These are phyloP conservation scores for Lentithecium fluviatile DNA, from an alignment of 495 filamentous ascomycete genomes.

Conservation along the genomic window DNA sequence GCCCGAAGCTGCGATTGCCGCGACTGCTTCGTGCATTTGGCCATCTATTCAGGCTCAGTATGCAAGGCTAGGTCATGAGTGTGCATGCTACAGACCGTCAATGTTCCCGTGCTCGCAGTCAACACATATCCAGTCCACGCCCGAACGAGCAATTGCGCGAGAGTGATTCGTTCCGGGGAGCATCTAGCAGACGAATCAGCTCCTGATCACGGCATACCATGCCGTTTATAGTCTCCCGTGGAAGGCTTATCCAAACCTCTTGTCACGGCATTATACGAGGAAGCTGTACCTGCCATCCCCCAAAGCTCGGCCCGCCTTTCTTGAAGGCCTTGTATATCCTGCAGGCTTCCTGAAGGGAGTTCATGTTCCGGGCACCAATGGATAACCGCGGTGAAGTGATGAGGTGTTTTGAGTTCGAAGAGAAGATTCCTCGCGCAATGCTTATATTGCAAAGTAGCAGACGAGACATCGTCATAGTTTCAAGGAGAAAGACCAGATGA, in stretches of 20 bases:
- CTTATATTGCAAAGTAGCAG: slow-evolving; percentile 9
- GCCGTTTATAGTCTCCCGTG: no score
- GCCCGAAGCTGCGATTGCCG: slow-evolving; percentile 46
- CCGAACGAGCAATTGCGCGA: slow-evolving; percentile 63
- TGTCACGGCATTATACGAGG: no score
- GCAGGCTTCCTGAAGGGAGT: slow-evolving; percentile 63
- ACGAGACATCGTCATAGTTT: slow-evolving; percentile 17
- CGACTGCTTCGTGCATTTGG: slow-evolving; percentile 80
- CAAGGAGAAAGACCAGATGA: slow-evolving; percentile 4
- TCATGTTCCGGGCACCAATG: slow-evolving; percentile 17
- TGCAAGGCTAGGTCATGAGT: background rate
- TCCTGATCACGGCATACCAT: no score
- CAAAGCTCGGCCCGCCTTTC: slow-evolving; percentile 59
- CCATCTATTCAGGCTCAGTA: slow-evolving; percentile 50
- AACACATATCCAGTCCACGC: slow-evolving; percentile 72
- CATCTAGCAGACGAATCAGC: slow-evolving; percentile 53
- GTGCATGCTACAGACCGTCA: slow-evolving; percentile 53
- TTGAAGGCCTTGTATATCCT: slow-evolving; percentile 59
- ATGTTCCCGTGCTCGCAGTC: slow-evolving; percentile 81
- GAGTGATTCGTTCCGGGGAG: slow-evolving; percentile 70
- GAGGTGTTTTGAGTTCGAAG: no score
- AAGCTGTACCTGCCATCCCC: slow-evolving; percentile 49
- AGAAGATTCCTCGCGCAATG: no score
- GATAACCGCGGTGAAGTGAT: background rate
- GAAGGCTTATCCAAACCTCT: no score